These are phyloP conservation scores for Lactarius evosmus DNA, from an alignment of 768 basidiomycete species.

Conservation along the genomic window DNA sequence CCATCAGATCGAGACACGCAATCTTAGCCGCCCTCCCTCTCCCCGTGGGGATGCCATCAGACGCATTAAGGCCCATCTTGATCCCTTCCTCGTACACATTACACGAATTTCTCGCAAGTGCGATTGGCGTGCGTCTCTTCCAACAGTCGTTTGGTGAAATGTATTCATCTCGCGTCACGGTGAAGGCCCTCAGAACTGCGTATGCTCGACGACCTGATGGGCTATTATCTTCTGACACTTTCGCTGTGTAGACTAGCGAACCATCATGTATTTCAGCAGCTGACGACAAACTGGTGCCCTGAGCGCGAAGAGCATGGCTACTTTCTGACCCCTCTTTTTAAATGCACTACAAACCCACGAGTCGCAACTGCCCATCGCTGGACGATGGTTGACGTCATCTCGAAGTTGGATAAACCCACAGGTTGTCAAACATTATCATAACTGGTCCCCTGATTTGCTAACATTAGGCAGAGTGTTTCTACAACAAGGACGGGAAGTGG, in stretches of 20 bases:
- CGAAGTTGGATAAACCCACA: conserved; percentile 57
- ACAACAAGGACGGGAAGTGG: conserved; percentile 75
- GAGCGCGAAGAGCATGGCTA: conserved; percentile 83
- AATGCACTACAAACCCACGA: conserved; percentile 76
- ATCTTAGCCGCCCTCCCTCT: conserved; percentile 59
- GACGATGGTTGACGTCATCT: conserved; percentile 59
- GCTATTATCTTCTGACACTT: not conserved
- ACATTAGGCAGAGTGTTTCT: conserved; percentile 65
- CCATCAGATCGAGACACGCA: conserved; percentile 52
- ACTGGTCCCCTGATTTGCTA: not conserved
- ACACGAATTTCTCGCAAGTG: conserved; percentile 63
- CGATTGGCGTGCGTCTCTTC: conserved; percentile 49
- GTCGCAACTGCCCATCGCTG: conserved; percentile 75
- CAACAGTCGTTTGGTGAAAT: conserved; percentile 4
- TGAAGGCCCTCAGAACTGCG: conserved; percentile 55
- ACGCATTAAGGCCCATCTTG: conserved; percentile 63
- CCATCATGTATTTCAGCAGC: conserved; percentile 63
- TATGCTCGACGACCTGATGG: conserved; percentile 35
- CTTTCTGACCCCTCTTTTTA: conserved; percentile 67
- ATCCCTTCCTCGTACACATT: conserved; percentile 62
- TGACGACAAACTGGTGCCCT: conserved; percentile 74
- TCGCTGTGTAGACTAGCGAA: conserved; percentile 50
- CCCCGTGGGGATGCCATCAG: conserved; percentile 60
- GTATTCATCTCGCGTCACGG: conserved; percentile 13
- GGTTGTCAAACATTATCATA: conserved; percentile 39